phyloP scores from a whole-genome alignment of 345 rosid species.

The Abelmoschus esculentus region DNA sequence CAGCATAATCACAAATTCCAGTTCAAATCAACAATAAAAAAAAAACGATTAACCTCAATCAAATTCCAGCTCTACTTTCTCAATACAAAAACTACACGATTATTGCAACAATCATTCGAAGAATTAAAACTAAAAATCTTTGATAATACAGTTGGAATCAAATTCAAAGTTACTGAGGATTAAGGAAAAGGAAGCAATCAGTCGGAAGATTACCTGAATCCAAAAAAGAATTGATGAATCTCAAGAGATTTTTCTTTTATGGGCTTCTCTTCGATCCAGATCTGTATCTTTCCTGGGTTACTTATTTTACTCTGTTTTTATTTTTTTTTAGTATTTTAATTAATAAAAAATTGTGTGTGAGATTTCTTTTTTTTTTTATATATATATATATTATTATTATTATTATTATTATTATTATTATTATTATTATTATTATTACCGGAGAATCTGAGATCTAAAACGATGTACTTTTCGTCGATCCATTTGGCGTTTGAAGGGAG shows the following conservation, averaged over 20 bases:
- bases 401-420: too few relatives aligned
- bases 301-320: neutral
- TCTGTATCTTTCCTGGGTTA: conserved; percentile 11
- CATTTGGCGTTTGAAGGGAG: conserved; percentile 4
- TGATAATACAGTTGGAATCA: neutral
- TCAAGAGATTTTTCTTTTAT: too few relatives aligned
- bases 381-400: too few relatives aligned
- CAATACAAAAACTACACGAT: neutral
- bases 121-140: neutral
- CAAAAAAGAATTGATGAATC: neutral
- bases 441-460: neutral
- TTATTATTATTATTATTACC: neutral
- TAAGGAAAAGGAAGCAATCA: neutral
- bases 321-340: neutral
- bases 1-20: neutral
- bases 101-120: neutral
- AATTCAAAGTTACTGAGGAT: neutral
- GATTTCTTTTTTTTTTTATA: neutral
- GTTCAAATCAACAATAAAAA: neutral
- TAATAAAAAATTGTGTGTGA: neutral
- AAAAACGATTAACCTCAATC: neutral
- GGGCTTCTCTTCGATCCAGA: conserved; percentile 21
- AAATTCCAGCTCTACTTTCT: neutral
- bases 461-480: neutral
- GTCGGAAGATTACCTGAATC: conserved; percentile 9